A percentile compares a stretch with the other conserved stretches of the same genome.
Evolutionary conservation across 306 rosid genomes (phyloP).

Genomic region (Medicago ruthenica): DNA sequence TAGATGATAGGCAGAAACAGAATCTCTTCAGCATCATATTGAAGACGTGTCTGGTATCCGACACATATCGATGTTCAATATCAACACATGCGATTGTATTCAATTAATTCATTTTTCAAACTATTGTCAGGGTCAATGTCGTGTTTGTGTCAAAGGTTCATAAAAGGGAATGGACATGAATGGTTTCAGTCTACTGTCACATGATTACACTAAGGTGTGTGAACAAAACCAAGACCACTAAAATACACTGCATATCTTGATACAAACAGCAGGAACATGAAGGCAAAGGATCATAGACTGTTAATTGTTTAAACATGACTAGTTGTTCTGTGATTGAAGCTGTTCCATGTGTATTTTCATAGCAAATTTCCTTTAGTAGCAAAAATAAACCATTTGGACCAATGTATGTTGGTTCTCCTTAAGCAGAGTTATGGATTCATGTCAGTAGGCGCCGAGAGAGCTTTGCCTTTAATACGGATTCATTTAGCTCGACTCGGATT

Average conservation of each 20-base stretch:
- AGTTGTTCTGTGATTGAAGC: conserved; percentile 31
- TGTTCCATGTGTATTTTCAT: conserved; percentile 10
- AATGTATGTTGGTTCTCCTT: not conserved
- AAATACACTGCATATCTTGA: not conserved
- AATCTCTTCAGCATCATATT: not conserved
- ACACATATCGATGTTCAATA: not conserved
- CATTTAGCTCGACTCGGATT: not conserved
- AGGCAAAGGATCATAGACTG: not conserved
- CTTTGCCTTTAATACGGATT: not conserved
- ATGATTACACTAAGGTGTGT: conserved; percentile 3
- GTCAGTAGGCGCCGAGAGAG: not conserved
- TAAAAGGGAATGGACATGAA: conserved; percentile 25
- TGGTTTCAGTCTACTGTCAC: conserved; percentile 21
- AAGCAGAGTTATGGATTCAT: not conserved
- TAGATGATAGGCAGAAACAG: not conserved
- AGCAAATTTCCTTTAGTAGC: not conserved
- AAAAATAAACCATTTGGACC: not conserved
- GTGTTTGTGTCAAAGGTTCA: not conserved
- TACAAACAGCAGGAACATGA: not conserved
- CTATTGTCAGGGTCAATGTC: not conserved
- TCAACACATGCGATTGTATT: not conserved
- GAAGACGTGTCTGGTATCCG: not conserved
- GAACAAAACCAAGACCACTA: conserved; percentile 14
- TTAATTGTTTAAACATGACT: conserved; percentile 1
- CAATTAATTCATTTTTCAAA: not conserved